Conservation (phyloP, 108 stramenopile species). For the Mediolabrus comicus region DNA sequence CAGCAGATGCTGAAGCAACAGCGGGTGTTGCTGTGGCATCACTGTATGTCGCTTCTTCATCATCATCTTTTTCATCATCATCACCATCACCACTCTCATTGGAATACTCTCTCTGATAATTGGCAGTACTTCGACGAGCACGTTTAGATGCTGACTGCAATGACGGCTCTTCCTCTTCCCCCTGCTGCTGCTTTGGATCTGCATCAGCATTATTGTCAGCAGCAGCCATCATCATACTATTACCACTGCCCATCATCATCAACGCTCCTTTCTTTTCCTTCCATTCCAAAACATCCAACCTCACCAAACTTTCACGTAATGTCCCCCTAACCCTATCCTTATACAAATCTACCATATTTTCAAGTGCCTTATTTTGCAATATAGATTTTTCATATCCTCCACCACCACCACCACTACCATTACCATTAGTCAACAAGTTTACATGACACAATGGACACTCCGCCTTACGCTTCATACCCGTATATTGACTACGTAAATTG, state of each 20-base stretch:
- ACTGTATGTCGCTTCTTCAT: not conserved
- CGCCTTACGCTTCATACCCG: constrained; percentile 24
- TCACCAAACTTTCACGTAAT: constrained; percentile 11
- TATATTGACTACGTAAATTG: constrained; percentile 15
- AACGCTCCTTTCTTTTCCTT: not conserved
- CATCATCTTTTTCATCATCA: constrained; percentile 4
- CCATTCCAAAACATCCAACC: constrained; percentile 25
- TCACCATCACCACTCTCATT: constrained; percentile 15
- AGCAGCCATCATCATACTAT: not conserved
- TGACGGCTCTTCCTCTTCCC: not conserved
- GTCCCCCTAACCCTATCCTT: constrained; percentile 4
- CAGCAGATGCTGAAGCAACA: not conserved
- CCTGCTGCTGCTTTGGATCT: not conserved
- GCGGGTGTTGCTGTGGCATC: not conserved
- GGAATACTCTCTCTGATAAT: not conserved
- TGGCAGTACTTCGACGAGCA: constrained; percentile 1
- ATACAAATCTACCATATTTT: constrained; percentile 20
- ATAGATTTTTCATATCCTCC: constrained; percentile 21
- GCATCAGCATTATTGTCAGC: not conserved
- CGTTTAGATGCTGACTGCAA: constrained; percentile 8
- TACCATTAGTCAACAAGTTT: not conserved
- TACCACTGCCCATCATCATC: not conserved
- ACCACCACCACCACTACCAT: not conserved
- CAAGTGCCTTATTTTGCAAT: constrained; percentile 14
- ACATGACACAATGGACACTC: constrained; percentile 27